A percentile compares a stretch with the other conserved stretches of the same genome.
phyloP scores from a whole-genome alignment of 2,329 filamentous ascomycete genomes.

The Aspergillus sergii region DNA sequence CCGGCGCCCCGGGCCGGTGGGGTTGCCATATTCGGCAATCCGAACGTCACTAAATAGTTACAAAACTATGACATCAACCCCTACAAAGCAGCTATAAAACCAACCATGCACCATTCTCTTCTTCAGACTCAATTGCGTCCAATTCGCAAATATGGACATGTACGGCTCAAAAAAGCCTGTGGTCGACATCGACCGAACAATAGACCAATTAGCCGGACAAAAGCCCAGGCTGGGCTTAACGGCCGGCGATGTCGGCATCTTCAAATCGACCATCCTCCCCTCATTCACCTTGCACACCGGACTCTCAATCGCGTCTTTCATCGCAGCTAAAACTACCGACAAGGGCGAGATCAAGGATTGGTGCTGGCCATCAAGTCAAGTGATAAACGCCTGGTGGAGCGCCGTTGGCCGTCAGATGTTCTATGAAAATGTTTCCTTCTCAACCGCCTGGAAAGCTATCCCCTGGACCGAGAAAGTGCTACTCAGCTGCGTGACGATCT shows the following conservation, averaged over 20 bases:
- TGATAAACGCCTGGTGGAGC: conserved; percentile 63
- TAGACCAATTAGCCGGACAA: conserved; percentile 5
- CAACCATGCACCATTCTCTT: neutral
- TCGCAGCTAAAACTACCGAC: conserved; percentile 54
- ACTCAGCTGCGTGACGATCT: conserved; percentile 58
- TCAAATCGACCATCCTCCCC: conserved; percentile 57
- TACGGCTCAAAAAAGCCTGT: conserved; percentile 15
- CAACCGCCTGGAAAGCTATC: conserved; percentile 51
- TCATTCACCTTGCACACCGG: conserved; percentile 58
- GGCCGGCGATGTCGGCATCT: conserved; percentile 50
- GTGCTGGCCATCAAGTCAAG: conserved; percentile 58
- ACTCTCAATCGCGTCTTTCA: conserved; percentile 56
- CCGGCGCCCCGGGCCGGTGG: neutral
- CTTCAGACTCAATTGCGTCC: neutral
- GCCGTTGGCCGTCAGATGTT: conserved; percentile 57
- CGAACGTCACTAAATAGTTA: conserved; percentile 11
- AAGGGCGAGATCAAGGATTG: conserved; percentile 64
- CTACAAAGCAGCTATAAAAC: neutral
- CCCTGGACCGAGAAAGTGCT: conserved; percentile 60
- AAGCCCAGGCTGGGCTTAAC: conserved; percentile 5
- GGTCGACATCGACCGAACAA: conserved; percentile 12
- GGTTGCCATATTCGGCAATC: neutral
- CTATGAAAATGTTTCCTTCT: conserved; percentile 49
- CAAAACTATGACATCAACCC: conserved; percentile 27
- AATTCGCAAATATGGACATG: conserved; percentile 8